Evolutionary conservation across 805 yeast genomes (phyloP).

Genomic region (Barnettozyma californica): DNA sequence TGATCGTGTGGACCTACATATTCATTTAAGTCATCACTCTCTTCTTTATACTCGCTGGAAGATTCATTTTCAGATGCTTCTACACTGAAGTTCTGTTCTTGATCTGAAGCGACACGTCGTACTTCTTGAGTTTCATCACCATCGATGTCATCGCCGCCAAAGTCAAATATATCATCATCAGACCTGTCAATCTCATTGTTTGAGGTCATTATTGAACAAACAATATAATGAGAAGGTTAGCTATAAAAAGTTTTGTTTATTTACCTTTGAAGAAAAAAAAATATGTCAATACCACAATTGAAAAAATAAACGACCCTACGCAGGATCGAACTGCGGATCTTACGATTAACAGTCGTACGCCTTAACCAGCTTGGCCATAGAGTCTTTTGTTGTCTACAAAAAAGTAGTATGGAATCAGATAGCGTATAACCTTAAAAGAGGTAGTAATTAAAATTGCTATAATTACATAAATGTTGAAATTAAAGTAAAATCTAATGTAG

Average conservation of each 20-base stretch:
- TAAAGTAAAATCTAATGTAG: too few relatives aligned
- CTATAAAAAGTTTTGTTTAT: not conserved
- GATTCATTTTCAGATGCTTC: not conserved
- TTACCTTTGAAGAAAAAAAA: not conserved
- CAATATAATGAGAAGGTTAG: not conserved
- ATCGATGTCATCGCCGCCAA: not conserved
- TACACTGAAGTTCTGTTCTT: too few relatives aligned
- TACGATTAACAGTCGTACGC: conserved; percentile 6
- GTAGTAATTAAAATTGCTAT: too few relatives aligned
- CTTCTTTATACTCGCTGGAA: not conserved
- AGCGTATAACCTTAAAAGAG: too few relatives aligned
- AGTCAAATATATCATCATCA: not conserved
- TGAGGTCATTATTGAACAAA: not conserved
- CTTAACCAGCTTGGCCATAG: conserved; percentile 6
- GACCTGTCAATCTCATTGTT: not conserved
- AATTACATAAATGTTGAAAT: too few relatives aligned
- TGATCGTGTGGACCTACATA: not conserved
- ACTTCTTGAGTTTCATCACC: not conserved
- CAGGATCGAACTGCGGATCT: conserved; percentile 6
- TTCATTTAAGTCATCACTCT: not conserved
- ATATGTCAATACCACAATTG: not conserved
- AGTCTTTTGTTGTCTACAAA: not conserved
- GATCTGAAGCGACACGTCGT: not conserved
- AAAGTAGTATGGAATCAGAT: too few relatives aligned
- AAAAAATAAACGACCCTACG: conserved; percentile 4